phyloP scores from a whole-genome alignment of 2,329 filamentous ascomycete species.

The Botrytis paeoniae region DNA sequence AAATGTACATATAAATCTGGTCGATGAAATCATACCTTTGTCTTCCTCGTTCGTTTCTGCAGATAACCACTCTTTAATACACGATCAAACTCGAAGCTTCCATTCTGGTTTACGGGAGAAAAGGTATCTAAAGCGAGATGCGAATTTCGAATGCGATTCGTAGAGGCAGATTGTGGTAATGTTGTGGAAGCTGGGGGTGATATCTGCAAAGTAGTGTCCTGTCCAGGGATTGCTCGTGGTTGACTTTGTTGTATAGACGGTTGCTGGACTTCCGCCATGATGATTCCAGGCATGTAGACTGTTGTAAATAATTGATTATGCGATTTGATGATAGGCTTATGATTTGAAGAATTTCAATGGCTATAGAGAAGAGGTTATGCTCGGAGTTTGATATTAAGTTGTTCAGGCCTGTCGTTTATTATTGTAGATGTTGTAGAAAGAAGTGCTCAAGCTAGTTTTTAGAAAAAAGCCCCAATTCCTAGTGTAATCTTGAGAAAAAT shows the following conservation, averaged over 20 bases:
- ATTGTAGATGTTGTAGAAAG: neutral
- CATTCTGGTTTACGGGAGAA: slow-evolving; percentile 89
- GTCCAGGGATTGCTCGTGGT: slow-evolving; percentile 32
- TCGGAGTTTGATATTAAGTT: neutral
- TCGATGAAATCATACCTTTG: slow-evolving; percentile 60
- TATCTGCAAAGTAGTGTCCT: slow-evolving; percentile 27
- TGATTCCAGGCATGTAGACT: slow-evolving; percentile 20
- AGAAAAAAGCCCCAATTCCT: neutral
- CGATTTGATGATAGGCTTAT: neutral
- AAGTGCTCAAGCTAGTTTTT: neutral
- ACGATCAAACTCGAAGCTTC: slow-evolving; percentile 92
- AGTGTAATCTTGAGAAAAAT: slow-evolving; percentile 6
- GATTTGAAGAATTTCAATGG: neutral
- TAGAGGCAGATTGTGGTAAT: slow-evolving; percentile 28
- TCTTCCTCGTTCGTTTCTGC: slow-evolving; percentile 86
- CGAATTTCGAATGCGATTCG: slow-evolving; percentile 34
- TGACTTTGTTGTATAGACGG: slow-evolving; percentile 22
- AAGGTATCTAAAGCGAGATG: slow-evolving; percentile 61
- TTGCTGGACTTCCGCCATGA: slow-evolving; percentile 31
- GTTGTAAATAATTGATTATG: neutral
- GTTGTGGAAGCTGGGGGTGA: slow-evolving; percentile 24
- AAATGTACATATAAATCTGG: neutral
- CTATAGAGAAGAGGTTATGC: neutral
- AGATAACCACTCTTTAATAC: slow-evolving; percentile 87
- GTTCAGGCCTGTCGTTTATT: neutral